Percentiles rank a stretch among this genome's conserved stretches.
Evolutionary conservation across 139 green algal species (phyloP).

Genomic region (Monoraphidium neglectum): DNA sequence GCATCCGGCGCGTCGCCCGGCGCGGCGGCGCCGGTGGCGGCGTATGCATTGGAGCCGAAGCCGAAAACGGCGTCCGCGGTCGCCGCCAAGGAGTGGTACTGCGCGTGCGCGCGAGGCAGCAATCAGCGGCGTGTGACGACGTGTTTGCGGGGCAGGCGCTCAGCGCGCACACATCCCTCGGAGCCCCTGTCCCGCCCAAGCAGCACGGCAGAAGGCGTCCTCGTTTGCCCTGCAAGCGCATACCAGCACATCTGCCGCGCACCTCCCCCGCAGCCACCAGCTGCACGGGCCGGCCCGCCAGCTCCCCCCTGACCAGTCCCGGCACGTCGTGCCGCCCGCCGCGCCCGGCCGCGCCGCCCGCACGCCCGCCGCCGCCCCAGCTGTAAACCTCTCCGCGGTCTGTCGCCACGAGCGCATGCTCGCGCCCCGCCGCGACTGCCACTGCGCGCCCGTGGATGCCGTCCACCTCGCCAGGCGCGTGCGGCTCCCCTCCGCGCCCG

Average conservation of each 20-base stretch:
- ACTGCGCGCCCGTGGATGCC: slow-evolving; percentile 8
- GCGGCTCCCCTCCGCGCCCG: slow-evolving; percentile 35
- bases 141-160: too few relatives aligned
- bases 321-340: neutral
- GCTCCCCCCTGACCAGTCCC: slow-evolving; percentile 10
- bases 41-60: slow-evolving; percentile 57
- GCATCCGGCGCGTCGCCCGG: slow-evolving; percentile 18
- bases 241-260: too few relatives aligned
- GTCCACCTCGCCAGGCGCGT: neutral
- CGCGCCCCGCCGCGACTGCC: slow-evolving; percentile 51
- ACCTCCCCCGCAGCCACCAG: slow-evolving; percentile 54
- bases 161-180: too few relatives aligned
- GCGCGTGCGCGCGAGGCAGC: neutral
- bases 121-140: neutral
- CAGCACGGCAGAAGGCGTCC: too few relatives aligned
- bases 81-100: slow-evolving; percentile 63
- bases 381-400: slow-evolving; percentile 39
- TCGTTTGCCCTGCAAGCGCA: too few relatives aligned
- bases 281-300: slow-evolving; percentile 28
- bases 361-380: slow-evolving; percentile 28
- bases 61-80: slow-evolving; percentile 37
- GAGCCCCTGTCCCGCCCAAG: too few relatives aligned
- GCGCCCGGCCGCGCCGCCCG: neutral
- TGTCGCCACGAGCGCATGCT: slow-evolving; percentile 53
- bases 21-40: slow-evolving; percentile 33